Conservation (phyloP, 345 rosid genomes). For the Syzygium aromaticum region DNA sequence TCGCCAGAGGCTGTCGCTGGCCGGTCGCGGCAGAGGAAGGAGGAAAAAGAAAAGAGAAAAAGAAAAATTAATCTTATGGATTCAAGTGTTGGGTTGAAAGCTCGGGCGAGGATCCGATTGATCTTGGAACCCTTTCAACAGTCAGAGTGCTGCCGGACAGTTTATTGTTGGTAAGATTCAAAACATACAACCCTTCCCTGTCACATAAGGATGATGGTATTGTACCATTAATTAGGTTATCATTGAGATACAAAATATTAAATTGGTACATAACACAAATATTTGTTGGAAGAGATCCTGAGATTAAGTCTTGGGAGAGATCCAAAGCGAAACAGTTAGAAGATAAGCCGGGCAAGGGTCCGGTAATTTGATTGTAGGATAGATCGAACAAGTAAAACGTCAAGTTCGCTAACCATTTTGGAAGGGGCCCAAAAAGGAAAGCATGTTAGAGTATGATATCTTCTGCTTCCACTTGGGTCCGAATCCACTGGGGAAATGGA, state of each 20-base stretch:
- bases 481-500: background rate
- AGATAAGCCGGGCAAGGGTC: background rate
- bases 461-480: background rate
- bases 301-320: background rate
- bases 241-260: background rate
- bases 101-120: background rate
- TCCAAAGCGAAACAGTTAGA: rapidly evolving
- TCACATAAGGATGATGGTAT: background rate
- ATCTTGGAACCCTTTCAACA: background rate
- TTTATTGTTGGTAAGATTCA: background rate
- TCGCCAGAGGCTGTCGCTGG: too few species aligned
- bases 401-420: background rate
- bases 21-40: too few species aligned
- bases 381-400: background rate
- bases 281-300: background rate
- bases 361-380: background rate
- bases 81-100: too few species aligned
- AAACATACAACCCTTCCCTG: background rate
- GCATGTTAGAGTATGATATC: background rate
- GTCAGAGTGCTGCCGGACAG: background rate
- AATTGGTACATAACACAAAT: background rate
- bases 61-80: too few species aligned
- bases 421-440: background rate
- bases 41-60: too few species aligned
- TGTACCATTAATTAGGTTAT: background rate